phyloP scores from a whole-genome alignment of 169 alveolate species.

The Cryptosporidium canis region DNA sequence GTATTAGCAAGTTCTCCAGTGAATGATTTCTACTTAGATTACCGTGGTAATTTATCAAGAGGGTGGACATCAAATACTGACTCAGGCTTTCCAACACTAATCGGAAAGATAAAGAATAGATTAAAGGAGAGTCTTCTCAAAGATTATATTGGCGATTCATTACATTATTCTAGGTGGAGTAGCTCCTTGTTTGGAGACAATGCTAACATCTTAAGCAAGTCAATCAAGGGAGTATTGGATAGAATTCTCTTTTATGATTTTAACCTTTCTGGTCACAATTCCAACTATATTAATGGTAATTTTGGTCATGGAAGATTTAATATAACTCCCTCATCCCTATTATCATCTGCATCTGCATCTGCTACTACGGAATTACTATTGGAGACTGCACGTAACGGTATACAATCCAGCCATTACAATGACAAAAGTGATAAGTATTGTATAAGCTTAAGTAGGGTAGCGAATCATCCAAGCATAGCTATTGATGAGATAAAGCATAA shows the following conservation, averaged over 20 bases:
- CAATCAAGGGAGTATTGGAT: constrained; percentile 2
- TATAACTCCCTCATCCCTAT: neutral
- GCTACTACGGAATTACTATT: constrained; percentile 27
- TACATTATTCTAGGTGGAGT: constrained; percentile 26
- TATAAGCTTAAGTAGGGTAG: neutral
- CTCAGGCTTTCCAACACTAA: neutral
- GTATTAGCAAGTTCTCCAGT: too few relatives aligned
- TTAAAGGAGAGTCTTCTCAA: neutral
- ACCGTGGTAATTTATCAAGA: neutral
- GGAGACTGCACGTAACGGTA: neutral
- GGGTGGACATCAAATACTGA: neutral
- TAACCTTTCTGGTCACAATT: neutral
- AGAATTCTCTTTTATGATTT: neutral
- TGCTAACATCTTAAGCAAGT: neutral
- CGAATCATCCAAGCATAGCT: neutral
- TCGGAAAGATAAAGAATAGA: neutral
- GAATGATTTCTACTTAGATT: too few relatives aligned
- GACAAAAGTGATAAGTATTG: neutral
- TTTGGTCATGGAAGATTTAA: neutral
- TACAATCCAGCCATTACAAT: neutral
- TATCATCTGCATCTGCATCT: neutral
- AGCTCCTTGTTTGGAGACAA: constrained; percentile 32
- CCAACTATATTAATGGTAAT: neutral
- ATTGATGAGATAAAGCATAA: neutral
- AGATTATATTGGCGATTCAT: neutral